Percentiles rank a stretch among this genome's conserved stretches.
These are phyloP conservation scores for Lyophyllum atratum DNA, from an alignment of 768 basidiomycete genomes.

Conservation along the genomic window DNA sequence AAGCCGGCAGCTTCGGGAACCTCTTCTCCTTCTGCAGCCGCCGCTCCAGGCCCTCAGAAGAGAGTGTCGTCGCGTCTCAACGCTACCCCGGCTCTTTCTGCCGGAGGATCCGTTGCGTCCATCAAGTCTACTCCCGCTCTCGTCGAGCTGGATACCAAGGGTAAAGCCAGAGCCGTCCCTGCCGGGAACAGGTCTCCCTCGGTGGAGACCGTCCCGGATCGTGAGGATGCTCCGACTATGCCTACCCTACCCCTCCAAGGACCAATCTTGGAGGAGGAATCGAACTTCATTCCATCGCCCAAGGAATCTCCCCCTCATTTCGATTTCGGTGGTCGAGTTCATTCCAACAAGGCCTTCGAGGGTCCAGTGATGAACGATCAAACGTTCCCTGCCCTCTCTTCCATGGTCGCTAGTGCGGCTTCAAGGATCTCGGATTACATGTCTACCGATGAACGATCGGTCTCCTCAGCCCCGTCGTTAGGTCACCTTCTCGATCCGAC, in stretches of 20 bases:
- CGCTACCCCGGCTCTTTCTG: no score
- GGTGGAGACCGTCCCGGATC: neutral
- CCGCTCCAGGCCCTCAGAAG: neutral
- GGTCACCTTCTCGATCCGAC: neutral
- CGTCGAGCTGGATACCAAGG: neutral
- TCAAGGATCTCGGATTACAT: no score
- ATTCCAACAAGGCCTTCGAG: neutral
- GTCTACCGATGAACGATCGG: neutral
- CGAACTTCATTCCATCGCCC: neutral
- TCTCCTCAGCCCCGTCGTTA: neutral
- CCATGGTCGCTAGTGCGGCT: no score
- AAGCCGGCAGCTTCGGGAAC: neutral
- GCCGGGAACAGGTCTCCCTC: neutral
- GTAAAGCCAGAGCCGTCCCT: neutral
- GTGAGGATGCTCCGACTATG: neutral
- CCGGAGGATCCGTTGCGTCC: neutral
- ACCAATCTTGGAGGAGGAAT: neutral
- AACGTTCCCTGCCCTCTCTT: neutral
- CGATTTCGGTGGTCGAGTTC: neutral
- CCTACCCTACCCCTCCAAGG: neutral
- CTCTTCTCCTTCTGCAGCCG: neutral
- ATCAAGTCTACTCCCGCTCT: neutral
- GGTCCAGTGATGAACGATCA: neutral
- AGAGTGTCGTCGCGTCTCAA: neutral
- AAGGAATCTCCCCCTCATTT: neutral